Percentiles rank a stretch among this genome's conserved stretches.
phyloP scores from a whole-genome alignment of 768 basidiomycete genomes.

The Suillus brevipes region DNA sequence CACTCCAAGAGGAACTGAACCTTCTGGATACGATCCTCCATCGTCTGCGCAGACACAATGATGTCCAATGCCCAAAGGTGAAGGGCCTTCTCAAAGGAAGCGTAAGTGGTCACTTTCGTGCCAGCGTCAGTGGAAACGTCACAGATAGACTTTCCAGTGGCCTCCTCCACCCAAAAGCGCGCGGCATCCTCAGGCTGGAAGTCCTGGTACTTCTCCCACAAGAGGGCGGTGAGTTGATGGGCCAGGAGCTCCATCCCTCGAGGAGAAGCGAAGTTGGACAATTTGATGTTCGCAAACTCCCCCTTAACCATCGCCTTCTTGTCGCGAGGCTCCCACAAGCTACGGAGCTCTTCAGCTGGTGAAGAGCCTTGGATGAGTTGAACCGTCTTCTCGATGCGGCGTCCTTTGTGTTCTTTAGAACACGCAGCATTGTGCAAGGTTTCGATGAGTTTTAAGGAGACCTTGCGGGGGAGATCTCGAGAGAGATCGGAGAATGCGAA shows the following conservation, averaged over 20 bases:
- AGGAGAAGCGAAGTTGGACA: conserved; percentile 36
- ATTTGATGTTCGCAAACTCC: conserved; percentile 28
- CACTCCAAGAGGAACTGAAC: conserved; percentile 48
- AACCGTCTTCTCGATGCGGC: conserved; percentile 26
- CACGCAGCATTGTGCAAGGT: conserved; percentile 32
- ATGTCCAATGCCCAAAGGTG: conserved; percentile 44
- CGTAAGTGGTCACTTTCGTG: conserved; percentile 30
- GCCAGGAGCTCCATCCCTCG: conserved; percentile 45
- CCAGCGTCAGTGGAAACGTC: conserved; percentile 23
- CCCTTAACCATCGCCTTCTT: conserved; percentile 30
- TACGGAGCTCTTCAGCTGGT: conserved; percentile 18
- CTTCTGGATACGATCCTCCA: conserved; percentile 24
- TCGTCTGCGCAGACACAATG: conserved; percentile 26
- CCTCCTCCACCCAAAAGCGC: conserved; percentile 38
- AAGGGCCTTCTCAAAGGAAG: conserved; percentile 37
- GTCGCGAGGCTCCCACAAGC: conserved; percentile 29
- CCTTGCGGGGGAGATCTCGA: conserved; percentile 28
- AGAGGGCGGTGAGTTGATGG: conserved; percentile 42
- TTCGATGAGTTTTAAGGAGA: conserved; percentile 29
- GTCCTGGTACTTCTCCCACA: conserved; percentile 38
- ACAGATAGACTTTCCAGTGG: conserved; percentile 17
- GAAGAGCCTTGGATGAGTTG: conserved; percentile 22
- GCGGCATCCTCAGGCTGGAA: conserved; percentile 48
- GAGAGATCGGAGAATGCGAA: conserved; percentile 34
- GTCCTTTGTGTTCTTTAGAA: conserved; percentile 25